Evolutionary conservation across 75 land plant genomes (phyloP).

Genomic region (Pinus tabuliformis): DNA sequence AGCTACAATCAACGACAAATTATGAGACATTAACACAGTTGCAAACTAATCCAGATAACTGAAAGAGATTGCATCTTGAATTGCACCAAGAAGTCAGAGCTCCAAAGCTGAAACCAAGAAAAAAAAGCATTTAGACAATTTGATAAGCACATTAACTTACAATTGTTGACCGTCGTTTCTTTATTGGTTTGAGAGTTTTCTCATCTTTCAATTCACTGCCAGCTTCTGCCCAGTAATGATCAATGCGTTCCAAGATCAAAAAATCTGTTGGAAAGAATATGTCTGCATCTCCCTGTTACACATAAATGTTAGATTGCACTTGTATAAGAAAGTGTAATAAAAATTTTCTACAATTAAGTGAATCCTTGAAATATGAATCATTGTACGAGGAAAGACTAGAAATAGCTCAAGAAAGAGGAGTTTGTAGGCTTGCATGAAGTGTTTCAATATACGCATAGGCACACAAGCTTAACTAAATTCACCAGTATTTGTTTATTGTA

Average conservation of each 20-base stretch:
- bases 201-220: conserved; percentile 17
- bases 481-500: no score
- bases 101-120: not conserved
- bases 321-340: conserved; percentile 1
- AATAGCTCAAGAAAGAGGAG: no score
- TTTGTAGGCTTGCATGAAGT: no score
- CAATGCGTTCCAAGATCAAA: conserved; percentile 62
- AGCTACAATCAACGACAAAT: conserved; percentile 30
- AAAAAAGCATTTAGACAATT: not conserved
- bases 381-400: no score
- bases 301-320: not conserved
- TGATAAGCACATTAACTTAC: conserved; percentile 26
- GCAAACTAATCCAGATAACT: not conserved
- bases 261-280: conserved; percentile 98
- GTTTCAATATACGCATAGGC: no score
- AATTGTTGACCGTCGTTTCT: conserved; percentile 48
- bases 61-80: not conserved
- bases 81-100: no score
- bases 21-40: no score
- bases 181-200: conserved; percentile 37
- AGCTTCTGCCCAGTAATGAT: conserved; percentile 71
- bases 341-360: not conserved
- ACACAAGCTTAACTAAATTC: no score
- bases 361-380: no score
- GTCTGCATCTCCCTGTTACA: conserved; percentile 88